A percentile compares a stretch with the other conserved stretches of the same genome.
These are phyloP conservation scores for Aspergillus costaricaensis DNA, from an alignment of 2,329 filamentous ascomycete genomes.

Conservation along the genomic window DNA sequence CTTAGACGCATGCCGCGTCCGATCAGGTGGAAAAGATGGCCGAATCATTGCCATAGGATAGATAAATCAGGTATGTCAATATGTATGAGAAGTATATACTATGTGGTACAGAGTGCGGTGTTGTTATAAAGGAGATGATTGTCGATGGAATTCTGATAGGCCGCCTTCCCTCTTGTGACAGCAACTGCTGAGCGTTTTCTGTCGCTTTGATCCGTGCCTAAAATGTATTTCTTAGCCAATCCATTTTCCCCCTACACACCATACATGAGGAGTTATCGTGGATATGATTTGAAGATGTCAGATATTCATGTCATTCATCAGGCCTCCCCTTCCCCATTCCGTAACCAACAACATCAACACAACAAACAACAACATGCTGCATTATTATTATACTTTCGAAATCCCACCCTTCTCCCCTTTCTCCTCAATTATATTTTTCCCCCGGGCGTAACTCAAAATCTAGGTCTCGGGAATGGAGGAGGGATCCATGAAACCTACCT, in stretches of 20 bases:
- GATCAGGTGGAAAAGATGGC: constrained; percentile 1
- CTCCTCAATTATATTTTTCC: too few relatives aligned
- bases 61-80: not conserved
- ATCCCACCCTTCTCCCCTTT: not conserved
- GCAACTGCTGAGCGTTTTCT: not conserved
- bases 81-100: too few relatives aligned
- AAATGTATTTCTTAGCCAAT: not conserved
- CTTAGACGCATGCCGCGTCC: not conserved
- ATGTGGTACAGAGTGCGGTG: too few relatives aligned
- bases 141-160: not conserved
- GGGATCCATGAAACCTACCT: constrained; percentile 2
- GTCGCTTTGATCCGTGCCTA: not conserved
- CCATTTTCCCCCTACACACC: not conserved
- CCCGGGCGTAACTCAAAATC: constrained; percentile 19
- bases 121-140: too few relatives aligned
- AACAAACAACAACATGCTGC: not conserved
- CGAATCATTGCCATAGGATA: not conserved
- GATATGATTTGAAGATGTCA: too few relatives aligned
- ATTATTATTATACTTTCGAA: not conserved
- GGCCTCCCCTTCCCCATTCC: too few relatives aligned
- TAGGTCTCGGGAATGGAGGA: constrained; percentile 13
- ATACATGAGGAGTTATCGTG: not conserved
- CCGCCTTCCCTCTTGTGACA: not conserved
- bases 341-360: not conserved
- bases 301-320: too few relatives aligned